Evolutionary conservation across 495 filamentous ascomycete genomes (phyloP), one percentile per base, ranked within the genome.

Genomic region (Letharia lupina): DNA sequence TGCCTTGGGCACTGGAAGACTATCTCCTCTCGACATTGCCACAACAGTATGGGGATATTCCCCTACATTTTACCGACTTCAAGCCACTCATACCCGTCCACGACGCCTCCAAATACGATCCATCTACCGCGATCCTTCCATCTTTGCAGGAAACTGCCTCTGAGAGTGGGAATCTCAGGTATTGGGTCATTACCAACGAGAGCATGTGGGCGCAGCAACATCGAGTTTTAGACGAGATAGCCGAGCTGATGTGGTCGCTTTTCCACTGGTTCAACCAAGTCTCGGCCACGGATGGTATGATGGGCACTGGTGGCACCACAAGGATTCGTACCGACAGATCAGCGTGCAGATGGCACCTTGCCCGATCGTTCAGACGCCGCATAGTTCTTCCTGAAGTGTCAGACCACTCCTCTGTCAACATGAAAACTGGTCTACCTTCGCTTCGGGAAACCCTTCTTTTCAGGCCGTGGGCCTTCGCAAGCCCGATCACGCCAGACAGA

Each of bases 141-240:
- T 60, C 66, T 15, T 52, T 74, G 11, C 61, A 39, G 31, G 64
- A 67, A 35, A 70, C 60, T 39, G 48, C 28, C 3, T 41, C 37
- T 16, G 72, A 70, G 23, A 58, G 60, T 12, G 71, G 71, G n/a
- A 75, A 76, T 52, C 64, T 73, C 4, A 66, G 72, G n/a, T 73
- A 69, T 42, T 78, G 76, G 73, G 63, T 77, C 2, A 70, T 78
- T 12, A 74, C 74, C 9, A 75, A 76, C 54, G 60, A 72, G 39
- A 69, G 66, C 44, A 77, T 78, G 73, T 77, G 76, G 76, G 76
- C 75, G 42, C 66, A 70, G 44, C 68, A 75, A 16, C 54, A 77
- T 65, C 65, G 67, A 12, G 65, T 60, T 12, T 66, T 74, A 60
- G 60, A 69, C 57, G 75, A 74, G 48, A 68, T 71, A 1, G 71